These are phyloP conservation scores for Evansstolkia leycettana DNA, from an alignment of 495 filamentous ascomycete genomes.

Conservation along the genomic window DNA sequence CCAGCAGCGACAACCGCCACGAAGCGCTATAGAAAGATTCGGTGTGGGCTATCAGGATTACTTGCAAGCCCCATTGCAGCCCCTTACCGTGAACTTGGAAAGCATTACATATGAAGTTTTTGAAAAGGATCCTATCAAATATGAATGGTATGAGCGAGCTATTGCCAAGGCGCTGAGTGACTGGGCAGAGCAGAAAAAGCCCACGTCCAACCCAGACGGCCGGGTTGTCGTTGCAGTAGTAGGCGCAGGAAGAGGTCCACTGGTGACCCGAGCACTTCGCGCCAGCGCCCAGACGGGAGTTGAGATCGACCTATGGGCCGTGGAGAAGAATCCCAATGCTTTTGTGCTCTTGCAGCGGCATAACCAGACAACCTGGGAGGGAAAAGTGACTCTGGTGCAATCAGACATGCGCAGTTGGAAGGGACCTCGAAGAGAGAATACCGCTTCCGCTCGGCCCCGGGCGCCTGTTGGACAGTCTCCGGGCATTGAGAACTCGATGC, in stretches of 20 bases:
- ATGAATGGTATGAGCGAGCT: conserved; percentile 85
- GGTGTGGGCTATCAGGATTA: conserved; percentile 83
- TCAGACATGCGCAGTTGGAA: conserved; percentile 97
- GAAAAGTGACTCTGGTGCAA: conserved; percentile 71
- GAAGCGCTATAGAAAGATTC: conserved; percentile 51
- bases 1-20: conserved; percentile 66
- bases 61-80: conserved; percentile 86
- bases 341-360: conserved; percentile 82
- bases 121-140: conserved; percentile 96
- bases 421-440: conserved; percentile 35
- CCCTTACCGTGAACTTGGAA: conserved; percentile 90
- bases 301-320: conserved; percentile 70
- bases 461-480: conserved; percentile 20
- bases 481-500: conserved; percentile 19
- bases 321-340: conserved; percentile 98
- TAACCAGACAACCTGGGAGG: conserved; percentile 65
- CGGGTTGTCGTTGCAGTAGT: conserved; percentile 83
- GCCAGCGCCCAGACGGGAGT: conserved; percentile 69
- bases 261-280: conserved; percentile 73
- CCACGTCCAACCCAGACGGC: conserved; percentile 53
- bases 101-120: conserved; percentile 98
- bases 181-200: conserved; percentile 58
- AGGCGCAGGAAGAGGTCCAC: conserved; percentile 80
- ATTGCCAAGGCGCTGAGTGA: conserved; percentile 73
- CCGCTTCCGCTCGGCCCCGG: not conserved